Evolutionary conservation across 257 asterid species (phyloP).

Genomic region (Ligustrum vulgare): DNA sequence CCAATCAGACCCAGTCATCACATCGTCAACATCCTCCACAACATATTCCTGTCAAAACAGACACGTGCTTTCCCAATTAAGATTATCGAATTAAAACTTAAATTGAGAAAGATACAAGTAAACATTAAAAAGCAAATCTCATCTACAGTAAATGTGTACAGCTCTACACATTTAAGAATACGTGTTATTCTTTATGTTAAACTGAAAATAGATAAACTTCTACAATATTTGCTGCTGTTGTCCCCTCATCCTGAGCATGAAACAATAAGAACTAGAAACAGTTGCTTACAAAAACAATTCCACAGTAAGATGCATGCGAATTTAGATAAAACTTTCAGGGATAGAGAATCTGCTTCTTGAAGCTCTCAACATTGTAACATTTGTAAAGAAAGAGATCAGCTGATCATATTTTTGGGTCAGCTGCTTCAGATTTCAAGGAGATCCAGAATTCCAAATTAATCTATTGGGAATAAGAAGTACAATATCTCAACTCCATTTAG

Average conservation of each 20-base stretch:
- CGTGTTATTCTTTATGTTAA: not conserved
- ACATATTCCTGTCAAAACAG: conserved; percentile 71
- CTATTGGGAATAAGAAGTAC: not conserved
- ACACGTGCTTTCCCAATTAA: not conserved
- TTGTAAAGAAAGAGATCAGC: not conserved
- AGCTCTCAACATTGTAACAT: not conserved
- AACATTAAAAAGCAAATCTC: not conserved
- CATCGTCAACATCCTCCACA: conserved; percentile 93
- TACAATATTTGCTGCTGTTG: not conserved
- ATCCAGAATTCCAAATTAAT: not conserved
- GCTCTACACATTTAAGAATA: not conserved
- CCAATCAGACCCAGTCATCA: conserved; percentile 79
- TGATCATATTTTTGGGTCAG: not conserved
- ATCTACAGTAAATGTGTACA: not conserved
- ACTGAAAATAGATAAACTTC: not conserved
- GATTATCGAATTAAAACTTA: not conserved
- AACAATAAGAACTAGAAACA: not conserved
- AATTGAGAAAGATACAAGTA: not conserved
- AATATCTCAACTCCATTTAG: too few species aligned
- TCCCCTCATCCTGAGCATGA: not conserved
- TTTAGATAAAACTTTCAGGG: not conserved
- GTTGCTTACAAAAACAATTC: not conserved
- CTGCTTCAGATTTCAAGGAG: not conserved
- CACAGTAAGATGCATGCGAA: not conserved
- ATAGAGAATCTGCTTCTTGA: not conserved